These are phyloP conservation scores for Saccharomycopsis selenospora DNA, from an alignment of 805 yeast species.

Conservation along the genomic window DNA sequence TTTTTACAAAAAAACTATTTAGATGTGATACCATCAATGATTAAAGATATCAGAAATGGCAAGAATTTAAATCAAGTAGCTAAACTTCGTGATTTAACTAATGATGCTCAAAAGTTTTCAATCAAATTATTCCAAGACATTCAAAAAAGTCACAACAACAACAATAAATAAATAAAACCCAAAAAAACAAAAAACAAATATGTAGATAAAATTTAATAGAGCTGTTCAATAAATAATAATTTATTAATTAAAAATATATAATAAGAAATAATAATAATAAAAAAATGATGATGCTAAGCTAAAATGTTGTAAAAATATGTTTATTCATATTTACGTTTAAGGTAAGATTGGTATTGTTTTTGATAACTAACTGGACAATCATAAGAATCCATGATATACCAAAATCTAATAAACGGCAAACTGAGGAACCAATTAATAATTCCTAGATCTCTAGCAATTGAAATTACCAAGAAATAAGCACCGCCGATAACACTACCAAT, in stretches of 20 bases:
- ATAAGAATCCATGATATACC: constrained; percentile 56
- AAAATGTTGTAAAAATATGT: no score
- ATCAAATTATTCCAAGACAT: constrained; percentile 69
- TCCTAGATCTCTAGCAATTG: constrained; percentile 58
- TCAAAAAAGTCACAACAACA: constrained; percentile 8
- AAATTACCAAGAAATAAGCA: constrained; percentile 45
- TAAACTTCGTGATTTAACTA: constrained; percentile 63
- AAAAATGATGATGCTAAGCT: no score
- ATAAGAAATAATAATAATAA: no score
- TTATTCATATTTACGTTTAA: constrained; percentile 9
- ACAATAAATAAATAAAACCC: no score
- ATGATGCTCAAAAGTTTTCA: constrained; percentile 66
- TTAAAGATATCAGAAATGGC: constrained; percentile 9
- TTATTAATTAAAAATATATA: no score
- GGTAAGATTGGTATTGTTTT: constrained; percentile 15
- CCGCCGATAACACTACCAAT: constrained; percentile 59
- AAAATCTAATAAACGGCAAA: constrained; percentile 45
- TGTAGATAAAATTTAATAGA: no score
- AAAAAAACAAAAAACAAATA: no score
- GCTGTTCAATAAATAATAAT: no score
- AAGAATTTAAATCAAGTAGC: constrained; percentile 29
- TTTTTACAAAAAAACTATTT: constrained; percentile 21
- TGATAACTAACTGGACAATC: constrained; percentile 22
- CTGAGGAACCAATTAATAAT: constrained; percentile 55
- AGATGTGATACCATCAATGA: constrained; percentile 1